Conservation (phyloP, 352 stramenopile species). For the Pythium apleroticum region DNA sequence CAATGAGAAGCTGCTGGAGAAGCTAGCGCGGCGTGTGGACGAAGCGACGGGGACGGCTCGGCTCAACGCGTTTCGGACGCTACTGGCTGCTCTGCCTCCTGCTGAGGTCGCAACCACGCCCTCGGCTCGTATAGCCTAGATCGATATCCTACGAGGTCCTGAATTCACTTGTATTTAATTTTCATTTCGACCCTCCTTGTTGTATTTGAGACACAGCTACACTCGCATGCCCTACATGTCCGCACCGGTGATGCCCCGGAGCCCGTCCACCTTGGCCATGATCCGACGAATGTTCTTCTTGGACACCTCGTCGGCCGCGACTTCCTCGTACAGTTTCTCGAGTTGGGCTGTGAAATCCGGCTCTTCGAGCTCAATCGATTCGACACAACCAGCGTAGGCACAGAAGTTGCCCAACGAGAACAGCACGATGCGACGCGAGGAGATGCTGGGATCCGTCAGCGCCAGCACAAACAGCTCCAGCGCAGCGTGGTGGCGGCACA, state of each 20-base stretch:
- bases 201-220: too few species aligned
- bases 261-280: conserved; percentile 51
- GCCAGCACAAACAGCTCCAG: conserved; percentile 71
- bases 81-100: background rate
- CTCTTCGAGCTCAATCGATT: conserved; percentile 44
- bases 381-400: conserved; percentile 67
- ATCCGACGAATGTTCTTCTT: conserved; percentile 74
- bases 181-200: too few species aligned
- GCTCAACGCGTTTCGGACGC: background rate
- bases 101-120: too few species aligned
- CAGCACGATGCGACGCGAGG: conserved; percentile 82
- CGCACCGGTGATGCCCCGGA: background rate
- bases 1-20: background rate
- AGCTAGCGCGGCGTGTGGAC: background rate
- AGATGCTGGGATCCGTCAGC: conserved; percentile 53
- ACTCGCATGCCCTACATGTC: background rate
- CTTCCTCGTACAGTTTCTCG: conserved; percentile 60
- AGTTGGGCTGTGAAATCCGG: conserved; percentile 44
- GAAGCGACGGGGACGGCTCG: background rate
- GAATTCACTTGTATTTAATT: too few species aligned
- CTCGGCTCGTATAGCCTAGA: too few species aligned
- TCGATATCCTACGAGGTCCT: too few species aligned
- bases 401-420: conserved; percentile 92
- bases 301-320: conserved; percentile 60
- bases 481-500: conserved; percentile 65